Conservation (phyloP, 2,329 filamentous ascomycete species). For the Alternaria triticina region DNA sequence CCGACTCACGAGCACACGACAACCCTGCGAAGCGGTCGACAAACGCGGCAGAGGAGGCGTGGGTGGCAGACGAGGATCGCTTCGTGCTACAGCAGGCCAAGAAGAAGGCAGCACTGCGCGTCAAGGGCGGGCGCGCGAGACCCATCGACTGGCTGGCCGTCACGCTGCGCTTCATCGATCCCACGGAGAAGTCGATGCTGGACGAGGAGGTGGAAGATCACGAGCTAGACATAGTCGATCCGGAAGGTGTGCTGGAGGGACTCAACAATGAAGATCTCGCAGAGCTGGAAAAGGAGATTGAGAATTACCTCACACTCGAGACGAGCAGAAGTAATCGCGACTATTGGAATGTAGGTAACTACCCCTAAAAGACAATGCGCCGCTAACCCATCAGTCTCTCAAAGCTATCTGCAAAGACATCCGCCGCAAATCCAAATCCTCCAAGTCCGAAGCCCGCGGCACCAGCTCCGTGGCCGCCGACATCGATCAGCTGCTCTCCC, state of each 20-base stretch:
- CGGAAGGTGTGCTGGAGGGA: conserved; percentile 78
- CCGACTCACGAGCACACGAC: conserved; percentile 51
- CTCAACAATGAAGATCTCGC: conserved; percentile 70
- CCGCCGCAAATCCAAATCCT: conserved; percentile 67
- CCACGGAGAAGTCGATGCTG: conserved; percentile 71
- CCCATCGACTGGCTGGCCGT: conserved; percentile 95
- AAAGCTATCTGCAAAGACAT: conserved; percentile 82
- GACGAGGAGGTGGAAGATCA: conserved; percentile 84
- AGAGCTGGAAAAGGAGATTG: conserved; percentile 84
- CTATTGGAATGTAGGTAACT: conserved; percentile 76
- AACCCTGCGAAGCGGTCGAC: conserved; percentile 50
- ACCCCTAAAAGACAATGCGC: conserved; percentile 17
- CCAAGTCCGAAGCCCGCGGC: conserved; percentile 72
- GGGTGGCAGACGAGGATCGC: conserved; percentile 92
- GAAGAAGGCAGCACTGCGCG: conserved; percentile 95
- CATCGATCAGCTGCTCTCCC: conserved; percentile 83
- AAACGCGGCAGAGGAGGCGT: conserved; percentile 62
- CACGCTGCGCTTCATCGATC: conserved; percentile 85
- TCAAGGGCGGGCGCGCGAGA: conserved; percentile 87
- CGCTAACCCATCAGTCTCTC: conserved; percentile 66
- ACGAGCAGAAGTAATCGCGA: conserved; percentile 77
- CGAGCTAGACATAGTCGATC: conserved; percentile 77
- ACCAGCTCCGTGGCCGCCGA: conserved; percentile 84
- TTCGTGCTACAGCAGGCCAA: conserved; percentile 97
- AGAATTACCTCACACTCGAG: conserved; percentile 80